These are phyloP conservation scores for Stephanodiscus triporus DNA, from an alignment of 108 stramenopile species.

Conservation along the genomic window DNA sequence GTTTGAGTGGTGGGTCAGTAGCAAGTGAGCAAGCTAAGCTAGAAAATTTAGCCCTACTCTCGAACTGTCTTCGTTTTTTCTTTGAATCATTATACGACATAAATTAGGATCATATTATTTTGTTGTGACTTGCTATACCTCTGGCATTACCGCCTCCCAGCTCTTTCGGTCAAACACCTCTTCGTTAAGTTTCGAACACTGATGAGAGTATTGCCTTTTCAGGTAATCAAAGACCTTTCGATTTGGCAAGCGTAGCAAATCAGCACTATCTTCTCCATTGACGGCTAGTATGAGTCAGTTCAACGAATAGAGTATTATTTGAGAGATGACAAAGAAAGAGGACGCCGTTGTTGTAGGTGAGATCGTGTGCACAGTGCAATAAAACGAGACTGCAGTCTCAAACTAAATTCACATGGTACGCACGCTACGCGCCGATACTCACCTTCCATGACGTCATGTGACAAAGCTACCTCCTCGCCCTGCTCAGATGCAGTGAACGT, in stretches of 20 bases:
- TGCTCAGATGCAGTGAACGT: conserved; percentile 21
- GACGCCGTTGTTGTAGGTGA: too few species aligned
- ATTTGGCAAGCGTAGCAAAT: conserved; percentile 80
- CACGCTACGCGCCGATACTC: not conserved
- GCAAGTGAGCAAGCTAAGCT: too few species aligned
- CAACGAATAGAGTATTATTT: not conserved
- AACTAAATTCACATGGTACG: too few species aligned
- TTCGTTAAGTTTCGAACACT: conserved; percentile 73
- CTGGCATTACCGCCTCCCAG: conserved; percentile 81
- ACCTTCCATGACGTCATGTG: conserved; percentile 83
- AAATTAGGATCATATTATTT: too few species aligned
- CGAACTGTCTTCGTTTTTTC: too few species aligned
- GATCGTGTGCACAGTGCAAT: too few species aligned
- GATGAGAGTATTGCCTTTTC: conserved; percentile 74
- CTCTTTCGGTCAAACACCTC: conserved; percentile 73
- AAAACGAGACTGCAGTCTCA: too few species aligned
- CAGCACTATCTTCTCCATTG: conserved; percentile 70
- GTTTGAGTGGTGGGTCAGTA: too few species aligned
- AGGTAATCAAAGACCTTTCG: conserved; percentile 81
- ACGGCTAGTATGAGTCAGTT: conserved; percentile 43
- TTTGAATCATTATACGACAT: too few species aligned
- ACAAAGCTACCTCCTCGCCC: conserved; percentile 68
- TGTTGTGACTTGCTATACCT: conserved; percentile 46
- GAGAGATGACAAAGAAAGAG: not conserved
- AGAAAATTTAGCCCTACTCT: too few species aligned